Evolutionary conservation across 306 rosid genomes (phyloP).

Genomic region (Prinsepia uniflora): DNA sequence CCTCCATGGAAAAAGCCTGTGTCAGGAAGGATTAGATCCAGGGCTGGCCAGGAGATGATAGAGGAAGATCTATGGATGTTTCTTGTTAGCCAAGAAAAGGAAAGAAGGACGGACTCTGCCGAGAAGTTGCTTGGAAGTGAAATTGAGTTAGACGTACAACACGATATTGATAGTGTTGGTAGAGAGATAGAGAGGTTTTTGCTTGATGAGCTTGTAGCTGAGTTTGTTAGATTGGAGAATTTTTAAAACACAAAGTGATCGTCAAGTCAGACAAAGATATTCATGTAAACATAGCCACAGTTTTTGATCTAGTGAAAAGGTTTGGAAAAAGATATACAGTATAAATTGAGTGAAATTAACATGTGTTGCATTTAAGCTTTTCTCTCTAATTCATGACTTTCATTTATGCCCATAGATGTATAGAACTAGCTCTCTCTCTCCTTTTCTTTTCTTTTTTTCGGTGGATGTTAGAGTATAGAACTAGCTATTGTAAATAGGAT

Average conservation of each 20-base stretch:
- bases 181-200: constrained; percentile 55
- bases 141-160: constrained; percentile 55
- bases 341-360: constrained; percentile 22
- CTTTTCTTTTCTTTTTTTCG: too few relatives aligned
- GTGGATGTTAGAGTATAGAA: too few relatives aligned
- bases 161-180: constrained; percentile 56
- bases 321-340: constrained; percentile 25
- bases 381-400: neutral
- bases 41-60: constrained; percentile 37
- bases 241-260: constrained; percentile 29
- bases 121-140: constrained; percentile 45
- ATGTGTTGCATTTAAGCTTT: constrained; percentile 7
- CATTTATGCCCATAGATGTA: neutral
- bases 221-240: constrained; percentile 42
- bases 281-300: constrained; percentile 23
- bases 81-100: constrained; percentile 56
- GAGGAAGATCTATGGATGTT: constrained; percentile 73
- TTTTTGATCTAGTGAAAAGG: constrained; percentile 41
- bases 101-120: constrained; percentile 33
- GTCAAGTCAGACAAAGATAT: constrained; percentile 18
- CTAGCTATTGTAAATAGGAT: too few relatives aligned
- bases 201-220: constrained; percentile 57
- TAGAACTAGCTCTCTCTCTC: too few relatives aligned
- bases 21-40: constrained; percentile 48
- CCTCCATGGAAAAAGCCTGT: constrained; percentile 49